A percentile compares a stretch with the other conserved stretches of the same genome.
phyloP scores from a whole-genome alignment of 2,329 filamentous ascomycete genomes.

The Sporothrix variecibatus region DNA sequence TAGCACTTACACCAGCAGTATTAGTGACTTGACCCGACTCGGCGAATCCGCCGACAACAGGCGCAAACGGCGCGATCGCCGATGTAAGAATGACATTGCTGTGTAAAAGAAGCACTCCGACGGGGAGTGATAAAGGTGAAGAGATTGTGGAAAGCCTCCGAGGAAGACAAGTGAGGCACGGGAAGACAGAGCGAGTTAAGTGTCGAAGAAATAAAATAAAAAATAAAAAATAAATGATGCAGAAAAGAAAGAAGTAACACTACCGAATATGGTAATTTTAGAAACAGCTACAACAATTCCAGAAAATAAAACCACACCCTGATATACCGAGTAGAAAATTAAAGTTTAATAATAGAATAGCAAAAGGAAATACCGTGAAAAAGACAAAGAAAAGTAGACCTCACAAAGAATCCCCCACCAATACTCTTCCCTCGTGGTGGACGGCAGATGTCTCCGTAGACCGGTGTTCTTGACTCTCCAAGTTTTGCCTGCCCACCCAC shows the following conservation, averaged over 20 bases:
- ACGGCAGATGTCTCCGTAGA: slow-evolving; percentile 15
- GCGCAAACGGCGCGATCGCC: background rate
- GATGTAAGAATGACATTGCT: background rate
- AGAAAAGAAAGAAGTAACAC: background rate
- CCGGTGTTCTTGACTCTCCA: background rate
- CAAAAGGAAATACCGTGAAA: background rate
- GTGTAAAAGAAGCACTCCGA: background rate
- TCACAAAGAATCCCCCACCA: background rate
- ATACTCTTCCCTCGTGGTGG: slow-evolving; percentile 11
- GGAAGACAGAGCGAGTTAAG: background rate
- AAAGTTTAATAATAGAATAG: background rate
- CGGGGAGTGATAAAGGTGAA: background rate
- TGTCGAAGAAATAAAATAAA: background rate
- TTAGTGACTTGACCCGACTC: background rate
- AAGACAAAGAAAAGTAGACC: background rate
- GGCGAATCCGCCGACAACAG: background rate
- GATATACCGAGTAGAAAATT: background rate
- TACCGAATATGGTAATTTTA: background rate
- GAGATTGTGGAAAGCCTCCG: background rate
- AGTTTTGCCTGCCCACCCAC: background rate
- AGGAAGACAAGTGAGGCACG: background rate
- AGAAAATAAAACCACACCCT: background rate
- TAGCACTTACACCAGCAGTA: background rate
- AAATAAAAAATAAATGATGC: too few species aligned
- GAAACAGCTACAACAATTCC: background rate